Base-by-base conservation (phyloP, 495 filamentous ascomycete species). In the Trichoderma gamsii region DNA sequence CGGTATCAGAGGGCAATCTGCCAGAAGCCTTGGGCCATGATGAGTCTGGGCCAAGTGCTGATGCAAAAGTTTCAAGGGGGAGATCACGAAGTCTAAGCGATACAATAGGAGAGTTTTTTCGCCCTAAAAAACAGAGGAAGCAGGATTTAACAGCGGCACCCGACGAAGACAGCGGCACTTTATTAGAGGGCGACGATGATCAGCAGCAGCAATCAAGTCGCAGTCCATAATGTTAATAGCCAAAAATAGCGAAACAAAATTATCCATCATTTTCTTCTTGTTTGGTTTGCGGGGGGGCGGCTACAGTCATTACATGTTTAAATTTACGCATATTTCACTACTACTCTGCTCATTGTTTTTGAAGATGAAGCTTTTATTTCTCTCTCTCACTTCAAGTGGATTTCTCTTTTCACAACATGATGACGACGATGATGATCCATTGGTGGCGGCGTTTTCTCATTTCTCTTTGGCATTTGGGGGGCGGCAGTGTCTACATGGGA, bases 51-150 rank as follows among this genome's bases (percentile, higher is more conserved):
- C 71, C 72, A 38, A 63, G 68, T 21, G 66, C 64, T 41, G 65
- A 11, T 23, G 64, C 65, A 67, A 56, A 43, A 59, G 64, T 18
- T 21, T 3, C 66, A 69, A 9, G 73, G 69, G 52, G 70, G 68
- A 75, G 83, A 67, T 64, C 75, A 41, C 43, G 75, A 66, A 85
- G 82, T 73, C 67, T 85, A 41, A 85, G 83, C 67, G 79, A 79
- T 64, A 82, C 82, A 15, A 68, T 85, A 3, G 79, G 82, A 21
- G 78, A 80, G 44, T 72, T 85, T 41, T 79, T 84, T 68, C 71
- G 75, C 4, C 69, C 70, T 23, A 76, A 71, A 29, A 74, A 68
- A 65, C 70, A 71, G 64, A 44, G 68, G 70, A 65, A 69, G 69
- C 65, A 63, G 72, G 23, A 69, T 44, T 29, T 29, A 29, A 4